A percentile compares a stretch with the other conserved stretches of the same genome.
Conservation (phyloP, 208 protist species). For the Borovskyia barvae region DNA sequence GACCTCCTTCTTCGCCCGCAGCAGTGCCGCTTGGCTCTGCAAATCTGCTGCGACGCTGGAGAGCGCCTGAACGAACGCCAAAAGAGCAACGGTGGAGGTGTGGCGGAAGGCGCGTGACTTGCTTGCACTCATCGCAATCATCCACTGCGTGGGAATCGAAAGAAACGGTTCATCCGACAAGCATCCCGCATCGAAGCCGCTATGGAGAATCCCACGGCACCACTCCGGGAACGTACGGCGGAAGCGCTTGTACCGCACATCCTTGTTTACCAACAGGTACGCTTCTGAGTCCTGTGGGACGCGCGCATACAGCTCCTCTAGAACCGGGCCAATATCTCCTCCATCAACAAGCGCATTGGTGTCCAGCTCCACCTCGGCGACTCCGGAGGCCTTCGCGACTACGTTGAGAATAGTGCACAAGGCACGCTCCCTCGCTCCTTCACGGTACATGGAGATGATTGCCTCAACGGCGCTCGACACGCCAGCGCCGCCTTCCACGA, state of each 20-base stretch:
- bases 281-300: conserved; percentile 65
- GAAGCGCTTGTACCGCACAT: conserved; percentile 63
- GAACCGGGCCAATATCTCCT: conserved; percentile 56
- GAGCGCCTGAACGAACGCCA: conserved; percentile 75
- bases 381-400: conserved; percentile 71
- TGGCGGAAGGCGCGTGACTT: conserved; percentile 86
- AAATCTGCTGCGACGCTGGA: conserved; percentile 48
- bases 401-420: conserved; percentile 79
- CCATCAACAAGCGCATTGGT: conserved; percentile 50
- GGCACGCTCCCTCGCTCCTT: conserved; percentile 27
- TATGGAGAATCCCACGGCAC: conserved; percentile 58
- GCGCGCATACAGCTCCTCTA: conserved; percentile 85
- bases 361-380: conserved; percentile 69
- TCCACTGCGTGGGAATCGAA: conserved; percentile 66
- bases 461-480: conserved; percentile 27
- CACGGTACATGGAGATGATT: conserved; percentile 58
- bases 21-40: conserved; percentile 39
- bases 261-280: conserved; percentile 81
- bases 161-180: conserved; percentile 60
- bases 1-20: conserved; percentile 50
- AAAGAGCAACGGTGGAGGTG: conserved; percentile 69
- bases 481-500: conserved; percentile 42
- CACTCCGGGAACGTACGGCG: conserved; percentile 58
- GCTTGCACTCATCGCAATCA: conserved; percentile 88
- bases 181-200: conserved; percentile 52